Base-by-base conservation (phyloP, 1,284 basidiomycete genomes). In the Malassezia nana region DNA sequence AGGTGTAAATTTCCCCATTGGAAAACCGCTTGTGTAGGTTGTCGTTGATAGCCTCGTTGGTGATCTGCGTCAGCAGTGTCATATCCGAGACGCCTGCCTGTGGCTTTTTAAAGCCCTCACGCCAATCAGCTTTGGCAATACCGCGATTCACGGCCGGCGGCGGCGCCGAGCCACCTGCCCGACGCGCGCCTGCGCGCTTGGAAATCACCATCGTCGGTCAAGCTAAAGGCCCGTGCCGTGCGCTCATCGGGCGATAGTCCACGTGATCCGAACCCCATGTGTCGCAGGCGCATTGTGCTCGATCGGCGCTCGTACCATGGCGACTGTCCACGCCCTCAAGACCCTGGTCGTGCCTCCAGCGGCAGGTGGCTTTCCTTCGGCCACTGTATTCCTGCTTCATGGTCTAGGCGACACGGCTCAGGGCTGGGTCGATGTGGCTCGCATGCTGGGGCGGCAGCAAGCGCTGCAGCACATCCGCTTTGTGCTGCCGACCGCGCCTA, bases 1-100 rank as follows among this genome's bases (percentile, higher is more conserved):
- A 99, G 6, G 94, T 98, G 76, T 99, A 99, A 68, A 99, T 99
- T 77, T 98, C 92, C 52, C 80, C 86, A 68, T 86, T 91, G 60
- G 83, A 84, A 83, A 94, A 99, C 55, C 92, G 62, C 76, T 92
- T 89, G 79, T 94, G 85, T 63, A 99, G 81, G 75, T 99, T 99
- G 51, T 95, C 89, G 76, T 96, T 98, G 81, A 99, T 84, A 65
- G 85, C 85, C 71, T 98, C 92, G 76, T 99, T 95, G 75, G 88
- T 91, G 78, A 98, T 94, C 47, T 89, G 94, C 50, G 87, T 87
- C 58, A 99, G 79, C 58, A 99, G 78, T 8, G 94, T 99, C 94
- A 98, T 98, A 78, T 99, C 94, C 49, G 89, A 85, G 53, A 99
- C 92, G 56, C 94, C 94, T 53, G 91, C 88, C 55, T 71, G 67